Evolutionary conservation across 2,329 filamentous ascomycete species (phyloP).

Genomic region (Colletotrichum tanaceti): DNA sequence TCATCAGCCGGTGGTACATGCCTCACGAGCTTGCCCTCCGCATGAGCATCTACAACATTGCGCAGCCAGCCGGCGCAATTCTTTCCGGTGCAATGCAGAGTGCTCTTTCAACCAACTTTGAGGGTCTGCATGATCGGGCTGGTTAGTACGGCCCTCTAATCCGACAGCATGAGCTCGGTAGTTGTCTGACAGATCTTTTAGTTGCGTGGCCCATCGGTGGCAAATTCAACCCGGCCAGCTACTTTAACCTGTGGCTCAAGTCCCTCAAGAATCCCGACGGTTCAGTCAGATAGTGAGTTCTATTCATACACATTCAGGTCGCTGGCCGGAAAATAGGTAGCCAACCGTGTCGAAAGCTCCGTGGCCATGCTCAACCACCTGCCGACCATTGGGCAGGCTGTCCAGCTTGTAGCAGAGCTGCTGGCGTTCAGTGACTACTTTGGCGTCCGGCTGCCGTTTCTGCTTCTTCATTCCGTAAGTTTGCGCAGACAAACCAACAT

Average conservation of each 20-base stretch:
- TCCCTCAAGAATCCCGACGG: slow-evolving; percentile 24
- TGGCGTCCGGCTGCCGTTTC: slow-evolving; percentile 23
- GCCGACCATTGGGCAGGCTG: slow-evolving; percentile 23
- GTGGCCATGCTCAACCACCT: slow-evolving; percentile 33
- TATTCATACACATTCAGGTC: fast-evolving
- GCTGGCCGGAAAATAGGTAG: no score
- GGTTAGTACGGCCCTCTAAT: slow-evolving; percentile 39
- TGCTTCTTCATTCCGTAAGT: slow-evolving; percentile 26
- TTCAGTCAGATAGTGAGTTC: slow-evolving; percentile 26
- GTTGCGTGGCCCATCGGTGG: slow-evolving; percentile 33
- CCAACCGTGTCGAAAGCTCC: background rate
- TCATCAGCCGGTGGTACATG: slow-evolving; percentile 59
- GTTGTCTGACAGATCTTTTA: background rate
- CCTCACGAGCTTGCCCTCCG: slow-evolving; percentile 59
- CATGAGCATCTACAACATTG: slow-evolving; percentile 60
- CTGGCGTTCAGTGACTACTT: slow-evolving; percentile 28
- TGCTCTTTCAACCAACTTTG: slow-evolving; percentile 64
- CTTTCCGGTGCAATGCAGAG: slow-evolving; percentile 67
- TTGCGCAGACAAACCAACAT: background rate
- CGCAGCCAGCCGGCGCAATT: slow-evolving; percentile 65
- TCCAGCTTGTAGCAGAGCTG: slow-evolving; percentile 27
- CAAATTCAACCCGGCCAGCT: slow-evolving; percentile 28
- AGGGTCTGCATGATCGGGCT: slow-evolving; percentile 56
- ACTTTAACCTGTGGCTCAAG: slow-evolving; percentile 34
- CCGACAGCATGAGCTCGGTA: background rate